A percentile compares a stretch with the other conserved stretches of the same genome.
Conservation (phyloP, 179 eudicot species). For the Actinidia arguta region DNA sequence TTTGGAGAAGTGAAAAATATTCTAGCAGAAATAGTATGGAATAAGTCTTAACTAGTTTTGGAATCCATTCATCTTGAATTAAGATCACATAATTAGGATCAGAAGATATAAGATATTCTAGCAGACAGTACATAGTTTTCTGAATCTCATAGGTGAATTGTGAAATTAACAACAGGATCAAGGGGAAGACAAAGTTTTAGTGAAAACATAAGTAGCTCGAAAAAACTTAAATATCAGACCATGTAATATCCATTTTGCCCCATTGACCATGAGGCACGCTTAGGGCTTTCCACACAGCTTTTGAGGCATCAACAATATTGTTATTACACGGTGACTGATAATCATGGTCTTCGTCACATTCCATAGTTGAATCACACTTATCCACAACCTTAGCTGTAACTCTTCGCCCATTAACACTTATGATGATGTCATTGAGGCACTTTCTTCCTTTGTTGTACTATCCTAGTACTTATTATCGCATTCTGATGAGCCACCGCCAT, state of each 20-base stretch:
- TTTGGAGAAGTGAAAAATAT: conserved; percentile 20
- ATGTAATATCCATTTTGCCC: conserved; percentile 40
- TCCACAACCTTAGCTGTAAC: conserved; percentile 39
- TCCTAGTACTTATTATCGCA: conserved; percentile 22
- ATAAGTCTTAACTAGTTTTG: too few relatives aligned
- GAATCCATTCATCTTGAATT: too few relatives aligned
- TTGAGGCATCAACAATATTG: conserved; percentile 45
- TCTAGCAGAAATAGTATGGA: too few relatives aligned
- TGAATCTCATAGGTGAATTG: neutral
- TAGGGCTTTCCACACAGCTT: conserved; percentile 33
- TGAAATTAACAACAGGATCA: neutral
- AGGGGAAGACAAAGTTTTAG: neutral
- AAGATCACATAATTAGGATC: neutral
- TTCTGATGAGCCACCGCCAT: conserved; percentile 32
- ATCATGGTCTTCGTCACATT: conserved; percentile 43
- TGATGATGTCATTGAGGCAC: conserved; percentile 21
- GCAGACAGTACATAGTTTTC: too few relatives aligned
- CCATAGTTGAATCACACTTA: conserved; percentile 42
- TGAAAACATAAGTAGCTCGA: neutral
- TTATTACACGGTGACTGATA: conserved; percentile 39
- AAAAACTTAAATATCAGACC: conserved; percentile 35
- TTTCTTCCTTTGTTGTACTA: conserved; percentile 23
- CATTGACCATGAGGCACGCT: conserved; percentile 25
- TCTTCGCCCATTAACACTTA: conserved; percentile 20
- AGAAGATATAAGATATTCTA: too few relatives aligned